Evolutionary conservation across 2,329 filamentous ascomycete genomes (phyloP).

Genomic region (Didymella glomerata): DNA sequence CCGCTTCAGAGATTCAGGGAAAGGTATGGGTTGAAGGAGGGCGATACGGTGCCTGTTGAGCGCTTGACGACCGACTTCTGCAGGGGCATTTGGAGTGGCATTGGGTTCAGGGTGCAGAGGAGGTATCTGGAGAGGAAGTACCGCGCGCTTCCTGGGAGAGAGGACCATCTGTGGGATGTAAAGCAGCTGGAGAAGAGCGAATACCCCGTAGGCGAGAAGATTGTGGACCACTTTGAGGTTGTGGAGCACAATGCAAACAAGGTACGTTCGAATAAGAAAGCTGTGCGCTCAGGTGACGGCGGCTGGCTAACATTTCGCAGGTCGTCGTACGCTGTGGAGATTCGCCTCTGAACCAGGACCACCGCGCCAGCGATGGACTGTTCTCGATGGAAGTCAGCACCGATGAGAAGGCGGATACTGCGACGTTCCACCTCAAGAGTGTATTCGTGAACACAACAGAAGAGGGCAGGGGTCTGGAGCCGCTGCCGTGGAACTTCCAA

Average conservation of each 20-base stretch:
- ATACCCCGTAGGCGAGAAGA: conserved; percentile 48
- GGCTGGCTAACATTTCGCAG: conserved; percentile 30
- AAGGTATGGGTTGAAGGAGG: conserved; percentile 28
- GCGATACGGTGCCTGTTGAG: conserved; percentile 36
- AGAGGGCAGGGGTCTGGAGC: conserved; percentile 41
- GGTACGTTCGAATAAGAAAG: conserved; percentile 33
- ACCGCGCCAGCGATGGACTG: conserved; percentile 46
- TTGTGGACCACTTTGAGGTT: conserved; percentile 55
- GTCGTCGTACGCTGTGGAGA: conserved; percentile 52
- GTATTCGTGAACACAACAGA: conserved; percentile 52
- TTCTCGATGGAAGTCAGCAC: conserved; percentile 53
- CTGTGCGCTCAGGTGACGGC: background rate
- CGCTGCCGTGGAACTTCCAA: conserved; percentile 44
- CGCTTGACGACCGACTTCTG: conserved; percentile 51
- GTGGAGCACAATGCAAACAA: conserved; percentile 47
- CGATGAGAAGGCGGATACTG: conserved; percentile 47
- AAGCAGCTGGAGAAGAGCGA: conserved; percentile 43
- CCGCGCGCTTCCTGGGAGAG: conserved; percentile 40
- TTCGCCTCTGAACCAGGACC: conserved; percentile 42
- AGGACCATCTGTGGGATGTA: conserved; percentile 48
- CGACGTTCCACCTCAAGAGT: conserved; percentile 52
- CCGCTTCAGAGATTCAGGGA: conserved; percentile 45
- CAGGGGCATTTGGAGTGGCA: conserved; percentile 49
- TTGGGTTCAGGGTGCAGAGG: conserved; percentile 49
- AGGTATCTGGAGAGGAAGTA: conserved; percentile 49